Evolutionary conservation across 2,329 filamentous ascomycete species (phyloP).

Genomic region (Fusarium redolens): DNA sequence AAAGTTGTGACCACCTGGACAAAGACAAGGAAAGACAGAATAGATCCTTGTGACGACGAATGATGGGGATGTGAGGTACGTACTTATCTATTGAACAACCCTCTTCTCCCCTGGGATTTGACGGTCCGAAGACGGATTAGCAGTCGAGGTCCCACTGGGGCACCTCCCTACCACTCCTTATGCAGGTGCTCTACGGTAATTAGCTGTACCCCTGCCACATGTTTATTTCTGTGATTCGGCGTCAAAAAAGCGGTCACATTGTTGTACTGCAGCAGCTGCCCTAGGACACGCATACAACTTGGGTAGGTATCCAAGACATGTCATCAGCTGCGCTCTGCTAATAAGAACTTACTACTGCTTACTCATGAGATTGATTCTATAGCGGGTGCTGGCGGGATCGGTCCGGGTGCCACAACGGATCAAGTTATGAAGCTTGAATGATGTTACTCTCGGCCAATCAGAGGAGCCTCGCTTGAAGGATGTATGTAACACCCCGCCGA

Average conservation of each 20-base stretch:
- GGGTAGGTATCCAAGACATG: background rate
- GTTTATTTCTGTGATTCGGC: slow-evolving; percentile 4
- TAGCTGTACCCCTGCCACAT: slow-evolving; percentile 26
- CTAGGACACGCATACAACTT: background rate
- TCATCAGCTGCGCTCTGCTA: background rate
- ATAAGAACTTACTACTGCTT: background rate
- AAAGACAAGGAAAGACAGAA: slow-evolving; percentile 25
- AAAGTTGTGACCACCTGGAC: slow-evolving; percentile 45
- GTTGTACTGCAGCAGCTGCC: slow-evolving; percentile 4
- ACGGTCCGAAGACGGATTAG: background rate
- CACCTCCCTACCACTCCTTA: slow-evolving; percentile 15
- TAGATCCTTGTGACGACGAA: slow-evolving; percentile 36
- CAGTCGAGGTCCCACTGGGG: slow-evolving; percentile 22
- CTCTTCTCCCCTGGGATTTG: background rate
- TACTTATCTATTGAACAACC: slow-evolving; percentile 4
- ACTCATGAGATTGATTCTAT: background rate
- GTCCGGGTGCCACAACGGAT: slow-evolving; percentile 21
- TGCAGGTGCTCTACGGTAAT: slow-evolving; percentile 16
- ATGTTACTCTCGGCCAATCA: slow-evolving; percentile 24
- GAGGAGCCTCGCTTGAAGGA: slow-evolving; percentile 1
- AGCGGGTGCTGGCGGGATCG: slow-evolving; percentile 20
- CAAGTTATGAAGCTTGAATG: slow-evolving; percentile 29
- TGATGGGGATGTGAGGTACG: slow-evolving; percentile 33
- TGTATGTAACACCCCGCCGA: slow-evolving; percentile 35
- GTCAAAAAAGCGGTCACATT: slow-evolving; percentile 28